A percentile compares a stretch with the other conserved stretches of the same genome.
phyloP scores from a whole-genome alignment of 2,329 filamentous ascomycete genomes.

The Epichloe scottii region DNA sequence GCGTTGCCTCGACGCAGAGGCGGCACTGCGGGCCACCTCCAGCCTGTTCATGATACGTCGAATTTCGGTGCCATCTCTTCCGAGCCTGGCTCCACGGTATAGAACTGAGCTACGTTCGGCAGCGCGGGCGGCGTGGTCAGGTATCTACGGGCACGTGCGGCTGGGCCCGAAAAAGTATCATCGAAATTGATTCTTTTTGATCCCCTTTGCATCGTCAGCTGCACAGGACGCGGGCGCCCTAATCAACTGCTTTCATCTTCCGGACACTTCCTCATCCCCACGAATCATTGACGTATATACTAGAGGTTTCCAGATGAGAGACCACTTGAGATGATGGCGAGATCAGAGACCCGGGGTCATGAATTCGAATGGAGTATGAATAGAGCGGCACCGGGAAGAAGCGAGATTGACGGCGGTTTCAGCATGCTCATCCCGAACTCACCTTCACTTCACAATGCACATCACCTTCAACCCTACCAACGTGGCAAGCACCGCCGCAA shows the following conservation, averaged over 20 bases:
- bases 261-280: too few species aligned
- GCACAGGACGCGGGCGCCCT: too few species aligned
- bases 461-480: neutral
- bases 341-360: neutral
- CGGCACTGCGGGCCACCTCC: neutral
- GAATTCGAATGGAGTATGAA: neutral
- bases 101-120: too few species aligned
- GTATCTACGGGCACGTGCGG: too few species aligned
- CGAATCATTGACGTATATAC: neutral
- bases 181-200: neutral
- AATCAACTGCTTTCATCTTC: too few species aligned
- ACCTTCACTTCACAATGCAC: neutral
- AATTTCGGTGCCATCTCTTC: neutral
- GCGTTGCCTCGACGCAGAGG: slow-evolving; percentile 5
- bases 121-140: too few species aligned
- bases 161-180: neutral
- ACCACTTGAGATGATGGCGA: neutral
- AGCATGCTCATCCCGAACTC: neutral
- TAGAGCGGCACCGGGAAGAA: too few species aligned
- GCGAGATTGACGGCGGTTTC: too few species aligned
- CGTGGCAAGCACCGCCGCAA: neutral
- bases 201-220: neutral
- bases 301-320: neutral
- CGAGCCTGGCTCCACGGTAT: too few species aligned
- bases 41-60: neutral